Percentiles rank a stretch among this genome's conserved stretches.
These are phyloP conservation scores for Typha latifolia DNA, from an alignment of 176 grass and related monocot species.

Conservation along the genomic window DNA sequence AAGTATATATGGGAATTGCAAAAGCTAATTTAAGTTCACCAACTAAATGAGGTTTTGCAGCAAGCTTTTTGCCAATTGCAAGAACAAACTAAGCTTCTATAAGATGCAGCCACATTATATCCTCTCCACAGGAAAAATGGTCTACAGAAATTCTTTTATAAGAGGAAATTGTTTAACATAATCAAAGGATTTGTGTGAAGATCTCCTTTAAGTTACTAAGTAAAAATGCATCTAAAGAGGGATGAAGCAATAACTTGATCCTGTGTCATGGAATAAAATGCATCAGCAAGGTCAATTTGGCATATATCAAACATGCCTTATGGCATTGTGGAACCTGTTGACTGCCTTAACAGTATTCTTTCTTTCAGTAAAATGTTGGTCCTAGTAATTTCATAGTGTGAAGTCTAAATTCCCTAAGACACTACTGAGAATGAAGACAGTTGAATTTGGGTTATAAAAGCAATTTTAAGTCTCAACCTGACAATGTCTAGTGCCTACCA, in stretches of 20 bases:
- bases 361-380: too few relatives aligned
- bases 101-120: not conserved
- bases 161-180: not conserved
- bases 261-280: slow-evolving; percentile 81
- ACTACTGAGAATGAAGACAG: too few relatives aligned
- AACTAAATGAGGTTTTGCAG: not conserved
- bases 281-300: slow-evolving; percentile 91
- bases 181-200: too few relatives aligned
- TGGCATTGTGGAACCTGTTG: too few relatives aligned
- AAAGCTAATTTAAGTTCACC: not conserved
- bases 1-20: not conserved
- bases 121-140: not conserved
- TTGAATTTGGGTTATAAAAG: too few relatives aligned
- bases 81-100: not conserved
- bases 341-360: too few relatives aligned
- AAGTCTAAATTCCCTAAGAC: too few relatives aligned
- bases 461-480: too few relatives aligned
- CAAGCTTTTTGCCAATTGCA: not conserved
- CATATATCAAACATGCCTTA: slow-evolving; percentile 55
- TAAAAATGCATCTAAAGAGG: not conserved
- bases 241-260: slow-evolving; percentile 67
- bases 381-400: too few relatives aligned
- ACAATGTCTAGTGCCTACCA: too few relatives aligned
- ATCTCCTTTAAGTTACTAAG: not conserved
- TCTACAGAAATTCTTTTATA: not conserved